Conservation (phyloP, 495 filamentous ascomycete species). For the Lentithecium fluviatile region DNA sequence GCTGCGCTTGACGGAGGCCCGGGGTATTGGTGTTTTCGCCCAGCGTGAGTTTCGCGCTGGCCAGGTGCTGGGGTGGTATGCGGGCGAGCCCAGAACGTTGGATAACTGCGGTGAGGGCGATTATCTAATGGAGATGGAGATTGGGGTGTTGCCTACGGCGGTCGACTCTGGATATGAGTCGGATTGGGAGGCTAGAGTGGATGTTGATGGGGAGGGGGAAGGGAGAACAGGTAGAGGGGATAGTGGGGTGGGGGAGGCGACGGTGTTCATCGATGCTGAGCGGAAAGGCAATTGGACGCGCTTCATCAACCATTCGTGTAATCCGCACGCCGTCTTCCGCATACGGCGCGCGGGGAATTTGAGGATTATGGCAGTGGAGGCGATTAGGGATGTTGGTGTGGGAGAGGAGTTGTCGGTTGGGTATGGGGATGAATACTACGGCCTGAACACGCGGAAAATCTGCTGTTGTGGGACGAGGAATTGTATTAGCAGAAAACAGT, state of each 20-base stretch:
- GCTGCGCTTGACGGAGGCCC: slow-evolving; percentile 5
- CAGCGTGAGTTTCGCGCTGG: not conserved
- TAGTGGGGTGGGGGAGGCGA: not conserved
- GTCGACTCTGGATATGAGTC: too few species aligned
- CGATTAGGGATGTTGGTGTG: not conserved
- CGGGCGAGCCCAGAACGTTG: slow-evolving; percentile 1
- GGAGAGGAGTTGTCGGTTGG: slow-evolving; percentile 1
- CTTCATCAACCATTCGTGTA: slow-evolving; percentile 18
- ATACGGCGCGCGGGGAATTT: slow-evolving; percentile 4
- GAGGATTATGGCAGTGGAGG: slow-evolving; percentile 19
- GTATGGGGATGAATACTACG: slow-evolving; percentile 19
- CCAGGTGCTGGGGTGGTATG: slow-evolving; percentile 14
- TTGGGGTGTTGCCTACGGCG: not conserved
- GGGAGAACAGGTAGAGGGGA: too few species aligned
- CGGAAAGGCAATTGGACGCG: slow-evolving; percentile 17
- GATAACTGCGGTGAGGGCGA: not conserved
- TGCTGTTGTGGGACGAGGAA: slow-evolving; percentile 5
- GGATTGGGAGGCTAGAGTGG: too few species aligned
- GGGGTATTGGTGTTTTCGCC: slow-evolving; percentile 13
- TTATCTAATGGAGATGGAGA: slow-evolving; percentile 19
- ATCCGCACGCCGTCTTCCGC: not conserved
- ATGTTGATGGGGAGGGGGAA: too few species aligned
- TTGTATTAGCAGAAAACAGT: not conserved
- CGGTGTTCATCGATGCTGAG: slow-evolving; percentile 2
- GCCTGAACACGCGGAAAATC: not conserved